These are phyloP conservation scores for Wallacemonas sp. DNA, from an alignment of 208 protist species.

Conservation along the genomic window DNA sequence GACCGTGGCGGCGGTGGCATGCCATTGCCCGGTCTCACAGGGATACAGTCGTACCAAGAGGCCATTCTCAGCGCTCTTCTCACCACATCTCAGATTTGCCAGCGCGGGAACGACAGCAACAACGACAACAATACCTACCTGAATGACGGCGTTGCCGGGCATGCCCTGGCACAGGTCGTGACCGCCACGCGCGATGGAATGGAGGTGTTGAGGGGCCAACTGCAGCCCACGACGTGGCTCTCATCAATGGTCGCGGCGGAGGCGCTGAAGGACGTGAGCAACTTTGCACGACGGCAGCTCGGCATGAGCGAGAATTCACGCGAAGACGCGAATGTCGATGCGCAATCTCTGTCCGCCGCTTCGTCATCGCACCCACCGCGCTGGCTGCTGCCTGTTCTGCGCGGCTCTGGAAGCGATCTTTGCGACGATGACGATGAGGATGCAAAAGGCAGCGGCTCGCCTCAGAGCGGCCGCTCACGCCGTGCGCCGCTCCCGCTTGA, in stretches of 20 bases:
- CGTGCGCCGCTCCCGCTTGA: not conserved
- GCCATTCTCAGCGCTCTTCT: not conserved
- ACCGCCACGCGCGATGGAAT: constrained; percentile 27
- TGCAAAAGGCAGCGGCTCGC: not conserved
- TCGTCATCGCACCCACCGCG: not conserved
- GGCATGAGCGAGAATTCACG: not conserved
- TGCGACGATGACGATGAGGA: no score
- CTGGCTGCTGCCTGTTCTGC: constrained; percentile 10
- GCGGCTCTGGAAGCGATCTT: no score
- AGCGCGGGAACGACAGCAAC: no score
- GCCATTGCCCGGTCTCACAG: no score
- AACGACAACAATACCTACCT: no score
- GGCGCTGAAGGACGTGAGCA: constrained; percentile 47
- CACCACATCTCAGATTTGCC: no score
- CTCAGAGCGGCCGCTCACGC: not conserved
- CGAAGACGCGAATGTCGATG: no score
- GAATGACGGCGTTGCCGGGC: no score
- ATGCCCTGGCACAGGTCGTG: constrained; percentile 19
- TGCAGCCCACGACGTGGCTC: constrained; percentile 43
- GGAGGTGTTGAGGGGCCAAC: constrained; percentile 23
- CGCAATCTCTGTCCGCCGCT: no score
- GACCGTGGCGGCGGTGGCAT: not conserved
- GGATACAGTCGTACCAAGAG: constrained; percentile 6
- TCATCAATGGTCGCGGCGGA: constrained; percentile 41
- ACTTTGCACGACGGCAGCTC: constrained; percentile 17